Evolutionary conservation across 2,329 filamentous ascomycete genomes (phyloP).

Genomic region (Parasarocladium wereldwijsianum): DNA sequence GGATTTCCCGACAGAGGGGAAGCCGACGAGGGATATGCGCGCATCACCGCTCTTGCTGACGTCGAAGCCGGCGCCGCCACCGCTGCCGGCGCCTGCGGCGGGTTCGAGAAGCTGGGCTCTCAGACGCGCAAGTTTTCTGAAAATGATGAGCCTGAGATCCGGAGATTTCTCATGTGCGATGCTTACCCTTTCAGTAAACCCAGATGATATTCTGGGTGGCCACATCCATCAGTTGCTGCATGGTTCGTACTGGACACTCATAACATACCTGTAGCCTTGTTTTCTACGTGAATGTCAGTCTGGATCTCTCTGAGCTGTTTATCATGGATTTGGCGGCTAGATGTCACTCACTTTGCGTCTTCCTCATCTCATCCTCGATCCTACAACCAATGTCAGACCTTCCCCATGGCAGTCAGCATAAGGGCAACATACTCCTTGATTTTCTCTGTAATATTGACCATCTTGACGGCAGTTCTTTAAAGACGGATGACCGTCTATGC

Average conservation of each 20-base stretch:
- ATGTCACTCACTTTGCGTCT: conserved; percentile 79
- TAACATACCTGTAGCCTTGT: conserved; percentile 87
- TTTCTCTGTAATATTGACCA: conserved; percentile 99
- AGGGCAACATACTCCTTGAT: conserved; percentile 75
- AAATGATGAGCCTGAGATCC: conserved; percentile 2
- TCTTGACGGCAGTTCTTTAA: conserved; percentile 32
- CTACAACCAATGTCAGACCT: conserved; percentile 30
- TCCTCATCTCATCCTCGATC: conserved; percentile 99
- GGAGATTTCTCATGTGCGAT: too few relatives aligned
- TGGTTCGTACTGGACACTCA: neutral
- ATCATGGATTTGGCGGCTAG: too few relatives aligned
- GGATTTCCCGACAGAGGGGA: conserved; percentile 96
- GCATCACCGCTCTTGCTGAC: conserved; percentile 96
- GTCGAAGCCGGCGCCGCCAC: conserved; percentile 74
- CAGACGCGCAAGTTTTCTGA: conserved; percentile 85
- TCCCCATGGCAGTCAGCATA: conserved; percentile 4
- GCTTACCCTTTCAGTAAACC: conserved; percentile 91
- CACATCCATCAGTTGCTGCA: conserved; percentile 4
- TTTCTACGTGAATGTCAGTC: conserved; percentile 47
- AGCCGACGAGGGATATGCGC: conserved; percentile 93
- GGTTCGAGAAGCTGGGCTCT: conserved; percentile 91
- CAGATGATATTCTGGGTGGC: conserved; percentile 75
- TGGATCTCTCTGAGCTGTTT: neutral
- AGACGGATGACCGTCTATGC: conserved; percentile 18
- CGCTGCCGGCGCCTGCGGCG: conserved; percentile 59